Evolutionary conservation across 306 rosid genomes (phyloP), one percentile per base, ranked within the genome.

Genomic region (Oxytropis ochrocephala): DNA sequence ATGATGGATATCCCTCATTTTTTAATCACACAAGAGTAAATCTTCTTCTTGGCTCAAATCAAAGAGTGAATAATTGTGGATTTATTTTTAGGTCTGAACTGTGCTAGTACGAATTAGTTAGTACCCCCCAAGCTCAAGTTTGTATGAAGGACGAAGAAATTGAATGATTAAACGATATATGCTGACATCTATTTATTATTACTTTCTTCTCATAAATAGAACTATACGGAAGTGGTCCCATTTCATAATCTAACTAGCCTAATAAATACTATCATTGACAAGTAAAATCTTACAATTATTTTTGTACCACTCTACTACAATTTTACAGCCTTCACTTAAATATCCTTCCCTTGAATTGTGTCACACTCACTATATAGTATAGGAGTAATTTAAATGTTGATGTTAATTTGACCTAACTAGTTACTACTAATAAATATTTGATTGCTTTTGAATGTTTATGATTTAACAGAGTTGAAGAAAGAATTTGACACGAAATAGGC

Each of bases 121-220:
- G n/a, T n/a, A 4, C 29, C 29, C 29, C 41, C 14, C 64, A 24
- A 53, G 17, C 17, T 59, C 52, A 46, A 67, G 21, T 69, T 38
- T 55, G 24, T 14, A 12, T 18, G 11, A 11, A 43, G 49, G 63
- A 56, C 62, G 9, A 63, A 53, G 53, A 47, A 27, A 76, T 59
- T 68, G 50, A 76, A 68, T 76, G 75, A 59, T 18, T 41, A 41
- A 78, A 69, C 65, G 67, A 46, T 63, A 46, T 63, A 10, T 29
- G 82, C 66, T 74, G 73, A 55, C 66, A 74, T 29, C 19, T 16
- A 78, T 78, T 78, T 71, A 71, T 78, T 71, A 71, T 65, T 65
- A 10, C 43, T 52, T 49, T 38, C 3, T 30, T 47, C 11, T 55
- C 58, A 63, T 43, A 41, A 42, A 52, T 69, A 24, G 6, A 49